These are phyloP conservation scores for Yamadazyma spencermartinsiae DNA, from an alignment of 1,139 yeast species.

Conservation along the genomic window DNA sequence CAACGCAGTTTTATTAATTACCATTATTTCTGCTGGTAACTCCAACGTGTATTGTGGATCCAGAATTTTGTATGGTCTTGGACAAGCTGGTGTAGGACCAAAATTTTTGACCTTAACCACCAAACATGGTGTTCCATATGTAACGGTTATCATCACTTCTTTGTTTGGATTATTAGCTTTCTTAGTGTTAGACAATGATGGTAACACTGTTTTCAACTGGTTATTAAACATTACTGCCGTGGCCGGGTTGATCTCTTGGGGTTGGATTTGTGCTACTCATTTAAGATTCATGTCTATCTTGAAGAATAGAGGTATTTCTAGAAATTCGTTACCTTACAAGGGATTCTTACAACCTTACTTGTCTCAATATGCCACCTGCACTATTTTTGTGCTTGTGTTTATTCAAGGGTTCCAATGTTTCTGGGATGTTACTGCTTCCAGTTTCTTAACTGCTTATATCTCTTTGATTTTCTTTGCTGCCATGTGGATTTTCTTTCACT, in stretches of 20 bases:
- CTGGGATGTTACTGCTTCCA: conserved; percentile 52
- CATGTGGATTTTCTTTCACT: conserved; percentile 54
- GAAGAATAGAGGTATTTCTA: conserved; percentile 55
- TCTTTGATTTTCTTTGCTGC: conserved; percentile 59
- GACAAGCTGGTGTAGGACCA: conserved; percentile 64
- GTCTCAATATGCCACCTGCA: conserved; percentile 57
- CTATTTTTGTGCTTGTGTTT: conserved; percentile 54
- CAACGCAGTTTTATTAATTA: conserved; percentile 69
- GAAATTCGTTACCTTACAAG: conserved; percentile 69
- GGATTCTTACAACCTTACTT: conserved; percentile 66
- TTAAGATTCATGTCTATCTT: conserved; percentile 67
- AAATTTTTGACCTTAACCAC: conserved; percentile 51
- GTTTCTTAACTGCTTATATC: conserved; percentile 67
- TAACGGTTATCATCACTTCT: conserved; percentile 59
- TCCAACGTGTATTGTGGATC: conserved; percentile 81
- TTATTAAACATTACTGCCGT: conserved; percentile 78
- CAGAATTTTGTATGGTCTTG: conserved; percentile 67
- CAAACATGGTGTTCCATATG: conserved; percentile 65
- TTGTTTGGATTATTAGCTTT: conserved; percentile 66
- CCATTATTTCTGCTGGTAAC: conserved; percentile 78
- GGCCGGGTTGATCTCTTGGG: conserved; percentile 76
- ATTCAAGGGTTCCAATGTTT: conserved; percentile 72
- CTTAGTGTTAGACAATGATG: conserved; percentile 62
- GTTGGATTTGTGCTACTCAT: conserved; percentile 64
- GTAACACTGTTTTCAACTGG: conserved; percentile 78